Conservation (phyloP, 176 grass and related monocot species). For the Cymbopogon citratus region DNA sequence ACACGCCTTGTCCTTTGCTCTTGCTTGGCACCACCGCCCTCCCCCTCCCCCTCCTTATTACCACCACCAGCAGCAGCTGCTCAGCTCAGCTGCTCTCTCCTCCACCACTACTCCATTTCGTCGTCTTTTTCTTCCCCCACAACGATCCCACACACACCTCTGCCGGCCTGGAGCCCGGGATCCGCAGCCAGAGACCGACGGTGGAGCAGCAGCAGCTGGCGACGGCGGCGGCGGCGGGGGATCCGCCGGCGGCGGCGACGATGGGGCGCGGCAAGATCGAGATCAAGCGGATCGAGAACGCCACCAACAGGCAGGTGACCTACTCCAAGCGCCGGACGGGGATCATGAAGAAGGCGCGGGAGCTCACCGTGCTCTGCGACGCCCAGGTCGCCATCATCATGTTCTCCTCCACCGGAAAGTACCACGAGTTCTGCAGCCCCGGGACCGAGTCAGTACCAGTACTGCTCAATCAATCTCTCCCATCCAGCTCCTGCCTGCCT, state of each 20-base stretch:
- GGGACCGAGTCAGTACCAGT: constrained; percentile 57
- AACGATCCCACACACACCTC: accelerated
- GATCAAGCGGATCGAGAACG: constrained; percentile 99
- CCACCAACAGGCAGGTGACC: constrained; percentile 91
- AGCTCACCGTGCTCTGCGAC: constrained; percentile 97
- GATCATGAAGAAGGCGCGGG: constrained; percentile 96
- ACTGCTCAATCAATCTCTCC: too few relatives aligned
- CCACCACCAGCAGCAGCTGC: neutral
- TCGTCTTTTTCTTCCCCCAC: neutral
- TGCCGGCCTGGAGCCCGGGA: too few relatives aligned
- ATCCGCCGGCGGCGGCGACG: neutral
- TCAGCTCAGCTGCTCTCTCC: neutral
- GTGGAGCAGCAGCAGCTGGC: neutral
- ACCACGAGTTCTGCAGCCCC: constrained; percentile 90
- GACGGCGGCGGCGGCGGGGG: neutral
- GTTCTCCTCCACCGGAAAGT: constrained; percentile 94
- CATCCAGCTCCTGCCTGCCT: too few relatives aligned
- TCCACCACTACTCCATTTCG: neutral
- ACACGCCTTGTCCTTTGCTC: too few relatives aligned
- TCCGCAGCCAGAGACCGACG: neutral
- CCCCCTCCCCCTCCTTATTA: neutral
- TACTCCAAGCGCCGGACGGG: constrained; percentile 92
- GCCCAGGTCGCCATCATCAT: constrained; percentile 93
- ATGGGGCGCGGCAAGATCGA: constrained; percentile 99
- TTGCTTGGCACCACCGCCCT: too few relatives aligned